phyloP scores from a whole-genome alignment of 2,329 filamentous ascomycete genomes.

The Chaetoscypha palmicola region DNA sequence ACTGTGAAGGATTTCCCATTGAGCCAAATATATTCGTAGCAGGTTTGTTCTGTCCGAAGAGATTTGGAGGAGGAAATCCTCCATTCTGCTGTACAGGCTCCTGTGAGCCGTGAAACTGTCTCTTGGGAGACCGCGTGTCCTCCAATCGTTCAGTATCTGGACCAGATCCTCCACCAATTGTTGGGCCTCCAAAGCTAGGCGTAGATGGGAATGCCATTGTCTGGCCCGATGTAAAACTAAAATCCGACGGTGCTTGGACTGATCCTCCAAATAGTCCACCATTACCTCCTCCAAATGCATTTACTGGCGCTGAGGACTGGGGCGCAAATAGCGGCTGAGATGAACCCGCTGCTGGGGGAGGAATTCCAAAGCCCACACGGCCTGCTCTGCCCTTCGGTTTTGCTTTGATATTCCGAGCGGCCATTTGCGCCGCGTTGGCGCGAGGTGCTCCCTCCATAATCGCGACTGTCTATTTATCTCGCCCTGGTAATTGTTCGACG shows the following conservation, averaged over 20 bases:
- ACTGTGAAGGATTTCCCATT: constrained; percentile 7
- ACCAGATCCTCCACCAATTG: neutral
- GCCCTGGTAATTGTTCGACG: neutral
- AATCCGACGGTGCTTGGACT: constrained; percentile 21
- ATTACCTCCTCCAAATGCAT: neutral
- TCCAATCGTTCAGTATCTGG: constrained; percentile 9
- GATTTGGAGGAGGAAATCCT: constrained; percentile 2
- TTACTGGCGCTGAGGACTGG: constrained; percentile 1
- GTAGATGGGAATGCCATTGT: constrained; percentile 14
- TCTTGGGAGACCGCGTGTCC: constrained; percentile 21
- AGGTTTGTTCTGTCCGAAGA: constrained; percentile 6
- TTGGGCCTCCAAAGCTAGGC: constrained; percentile 9
- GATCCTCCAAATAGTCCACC: constrained; percentile 6
- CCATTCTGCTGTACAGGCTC: constrained; percentile 1
- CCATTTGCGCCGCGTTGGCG: constrained; percentile 31
- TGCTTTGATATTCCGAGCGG: constrained; percentile 27
- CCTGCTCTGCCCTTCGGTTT: constrained; percentile 13
- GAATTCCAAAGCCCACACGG: neutral
- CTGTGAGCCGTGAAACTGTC: constrained; percentile 14
- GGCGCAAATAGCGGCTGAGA: constrained; percentile 12
- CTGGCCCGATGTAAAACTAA: constrained; percentile 24
- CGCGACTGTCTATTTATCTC: neutral
- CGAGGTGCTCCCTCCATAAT: constrained; percentile 22
- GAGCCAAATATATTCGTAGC: constrained; percentile 11
- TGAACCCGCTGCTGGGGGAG: neutral